Evolutionary conservation across 1,284 basidiomycete species (phyloP).

Genomic region (Termitomyces sp.): DNA sequence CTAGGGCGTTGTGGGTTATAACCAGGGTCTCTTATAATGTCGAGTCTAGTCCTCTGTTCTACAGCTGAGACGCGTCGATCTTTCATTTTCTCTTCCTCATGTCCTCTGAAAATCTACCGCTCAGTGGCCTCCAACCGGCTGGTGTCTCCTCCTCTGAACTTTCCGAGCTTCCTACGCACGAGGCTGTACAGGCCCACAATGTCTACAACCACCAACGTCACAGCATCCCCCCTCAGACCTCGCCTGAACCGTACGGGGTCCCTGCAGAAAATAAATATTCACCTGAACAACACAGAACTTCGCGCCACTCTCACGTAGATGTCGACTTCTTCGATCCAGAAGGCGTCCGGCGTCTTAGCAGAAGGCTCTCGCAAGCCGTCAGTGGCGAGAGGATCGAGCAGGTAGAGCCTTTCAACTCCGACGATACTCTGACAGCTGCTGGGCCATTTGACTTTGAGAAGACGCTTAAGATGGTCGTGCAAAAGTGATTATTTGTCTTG

Average conservation of each 20-base stretch:
- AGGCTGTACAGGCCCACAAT: slow-evolving; percentile 5
- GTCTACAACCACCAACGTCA: background rate
- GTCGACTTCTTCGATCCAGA: slow-evolving; percentile 27
- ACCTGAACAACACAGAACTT: slow-evolving; percentile 12
- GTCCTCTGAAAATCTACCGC: slow-evolving; percentile 8
- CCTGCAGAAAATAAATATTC: slow-evolving; percentile 1
- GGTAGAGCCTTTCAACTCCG: slow-evolving; percentile 20
- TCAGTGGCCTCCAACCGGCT: background rate
- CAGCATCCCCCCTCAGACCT: background rate
- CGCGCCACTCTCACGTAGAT: slow-evolving; percentile 23
- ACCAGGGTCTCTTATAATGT: slow-evolving; percentile 5
- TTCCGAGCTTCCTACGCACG: slow-evolving; percentile 9
- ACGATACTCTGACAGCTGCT: slow-evolving; percentile 20
- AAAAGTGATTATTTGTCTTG: slow-evolving; percentile 29
- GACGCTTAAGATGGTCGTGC: slow-evolving; percentile 30
- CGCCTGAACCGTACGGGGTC: background rate
- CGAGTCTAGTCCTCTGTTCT: background rate
- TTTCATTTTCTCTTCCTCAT: slow-evolving; percentile 6
- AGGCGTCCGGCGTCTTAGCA: slow-evolving; percentile 23
- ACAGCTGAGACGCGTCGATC: slow-evolving; percentile 5
- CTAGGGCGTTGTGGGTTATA: background rate
- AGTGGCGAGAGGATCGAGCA: background rate
- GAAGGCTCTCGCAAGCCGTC: slow-evolving; percentile 18
- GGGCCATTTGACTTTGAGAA: slow-evolving; percentile 44
- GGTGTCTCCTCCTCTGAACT: slow-evolving; percentile 4